Conservation (phyloP, 2,329 filamentous ascomycete species). For the Exophiala xenobiotica region DNA sequence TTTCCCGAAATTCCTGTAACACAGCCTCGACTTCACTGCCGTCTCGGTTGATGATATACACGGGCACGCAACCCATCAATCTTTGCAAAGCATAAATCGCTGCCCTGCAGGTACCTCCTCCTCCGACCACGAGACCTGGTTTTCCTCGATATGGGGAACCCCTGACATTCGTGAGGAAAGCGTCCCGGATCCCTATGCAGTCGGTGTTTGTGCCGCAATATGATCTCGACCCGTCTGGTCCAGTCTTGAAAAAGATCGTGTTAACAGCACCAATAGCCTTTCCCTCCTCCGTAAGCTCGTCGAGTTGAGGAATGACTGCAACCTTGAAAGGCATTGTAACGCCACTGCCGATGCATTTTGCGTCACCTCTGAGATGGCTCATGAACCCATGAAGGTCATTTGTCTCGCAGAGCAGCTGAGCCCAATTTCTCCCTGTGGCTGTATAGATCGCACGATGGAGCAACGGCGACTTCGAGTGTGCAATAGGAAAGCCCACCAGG, state of each 20-base stretch:
- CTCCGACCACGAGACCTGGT: slow-evolving; percentile 72
- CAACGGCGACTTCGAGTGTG: slow-evolving; percentile 57
- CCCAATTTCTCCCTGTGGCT: slow-evolving; percentile 52
- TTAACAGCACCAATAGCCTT: slow-evolving; percentile 75
- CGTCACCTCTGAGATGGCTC: slow-evolving; percentile 37
- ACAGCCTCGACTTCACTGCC: slow-evolving; percentile 65
- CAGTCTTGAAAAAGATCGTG: slow-evolving; percentile 66
- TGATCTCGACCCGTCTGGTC: slow-evolving; percentile 44
- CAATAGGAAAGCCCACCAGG: slow-evolving; percentile 57
- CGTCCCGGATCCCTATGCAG: slow-evolving; percentile 72
- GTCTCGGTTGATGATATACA: slow-evolving; percentile 79
- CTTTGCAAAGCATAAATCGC: slow-evolving; percentile 73
- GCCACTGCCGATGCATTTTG: slow-evolving; percentile 58
- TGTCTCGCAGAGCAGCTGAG: slow-evolving; percentile 41
- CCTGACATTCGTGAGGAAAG: slow-evolving; percentile 57
- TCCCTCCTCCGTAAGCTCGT: slow-evolving; percentile 71
- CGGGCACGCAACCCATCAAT: slow-evolving; percentile 64
- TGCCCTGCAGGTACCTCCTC: slow-evolving; percentile 74
- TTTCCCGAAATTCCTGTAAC: slow-evolving; percentile 60
- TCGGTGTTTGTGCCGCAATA: slow-evolving; percentile 79
- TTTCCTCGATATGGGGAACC: slow-evolving; percentile 52
- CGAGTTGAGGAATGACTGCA: slow-evolving; percentile 69
- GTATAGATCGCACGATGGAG: slow-evolving; percentile 57
- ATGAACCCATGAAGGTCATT: slow-evolving; percentile 36
- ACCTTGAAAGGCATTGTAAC: slow-evolving; percentile 84